Conservation (phyloP, 2,329 filamentous ascomycete genomes). For the Xylogone sp. region DNA sequence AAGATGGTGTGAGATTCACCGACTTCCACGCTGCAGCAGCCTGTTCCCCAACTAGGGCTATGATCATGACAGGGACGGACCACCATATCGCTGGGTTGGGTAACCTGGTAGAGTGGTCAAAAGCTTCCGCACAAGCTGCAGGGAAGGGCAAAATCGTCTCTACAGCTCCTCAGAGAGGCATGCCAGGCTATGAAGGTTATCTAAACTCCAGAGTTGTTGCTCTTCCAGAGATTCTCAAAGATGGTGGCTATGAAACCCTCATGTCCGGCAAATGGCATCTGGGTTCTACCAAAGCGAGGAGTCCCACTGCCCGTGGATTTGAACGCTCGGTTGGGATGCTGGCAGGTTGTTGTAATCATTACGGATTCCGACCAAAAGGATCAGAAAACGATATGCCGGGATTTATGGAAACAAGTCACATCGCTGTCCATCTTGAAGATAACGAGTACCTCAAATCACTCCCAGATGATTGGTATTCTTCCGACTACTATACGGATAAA, state of each 20-base stretch:
- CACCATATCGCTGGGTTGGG: conserved; percentile 47
- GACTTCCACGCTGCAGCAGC: conserved; percentile 57
- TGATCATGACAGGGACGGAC: conserved; percentile 57
- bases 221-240: conserved; percentile 47
- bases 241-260: conserved; percentile 49
- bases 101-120: conserved; percentile 40
- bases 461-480: conserved; percentile 13
- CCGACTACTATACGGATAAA: conserved; percentile 10
- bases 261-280: conserved; percentile 55
- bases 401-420: conserved; percentile 35
- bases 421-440: conserved; percentile 24
- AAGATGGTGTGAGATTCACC: conserved; percentile 50
- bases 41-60: conserved; percentile 55
- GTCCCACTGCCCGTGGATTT: conserved; percentile 49
- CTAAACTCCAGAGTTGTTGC: conserved; percentile 48
- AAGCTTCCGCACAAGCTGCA: conserved; percentile 14
- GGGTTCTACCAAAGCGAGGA: conserved; percentile 39
- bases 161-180: conserved; percentile 41
- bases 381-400: conserved; percentile 23
- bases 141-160: conserved; percentile 28
- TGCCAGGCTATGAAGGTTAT: conserved; percentile 54
- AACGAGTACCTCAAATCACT: conserved; percentile 24
- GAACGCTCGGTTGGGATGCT: conserved; percentile 48
- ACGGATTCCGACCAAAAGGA: conserved; percentile 30
- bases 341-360: conserved; percentile 46